Conservation (phyloP, 106 monocot genomes). For the Phalaenopsis equestris region DNA sequence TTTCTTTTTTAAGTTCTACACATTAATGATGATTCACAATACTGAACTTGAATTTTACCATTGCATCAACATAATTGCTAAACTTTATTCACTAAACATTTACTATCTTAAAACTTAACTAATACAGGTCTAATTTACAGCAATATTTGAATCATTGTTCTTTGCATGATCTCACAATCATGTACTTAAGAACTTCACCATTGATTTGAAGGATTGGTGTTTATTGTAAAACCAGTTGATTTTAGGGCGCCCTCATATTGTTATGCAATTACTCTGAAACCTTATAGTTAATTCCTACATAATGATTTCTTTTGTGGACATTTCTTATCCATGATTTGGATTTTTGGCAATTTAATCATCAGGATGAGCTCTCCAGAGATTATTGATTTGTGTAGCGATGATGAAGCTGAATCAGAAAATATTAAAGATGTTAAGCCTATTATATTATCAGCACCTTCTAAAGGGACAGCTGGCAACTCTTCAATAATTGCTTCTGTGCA, state of each 20-base stretch:
- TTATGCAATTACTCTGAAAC: not conserved
- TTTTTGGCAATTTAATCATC: not conserved
- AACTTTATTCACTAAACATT: not conserved
- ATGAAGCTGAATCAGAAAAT: constrained; percentile 25
- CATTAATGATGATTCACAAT: not conserved
- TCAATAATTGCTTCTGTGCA: constrained; percentile 6
- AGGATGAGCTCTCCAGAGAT: constrained; percentile 35
- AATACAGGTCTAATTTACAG: not conserved
- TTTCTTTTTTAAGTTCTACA: not conserved
- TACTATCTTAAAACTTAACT: not conserved
- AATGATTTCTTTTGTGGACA: not conserved
- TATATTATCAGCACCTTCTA: not conserved
- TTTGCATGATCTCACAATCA: not conserved
- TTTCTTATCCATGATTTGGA: constrained; percentile 2
- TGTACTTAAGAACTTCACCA: not conserved
- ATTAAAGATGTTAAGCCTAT: constrained; percentile 26
- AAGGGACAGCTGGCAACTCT: constrained; percentile 4
- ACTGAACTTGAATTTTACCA: not conserved
- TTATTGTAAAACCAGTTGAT: not conserved
- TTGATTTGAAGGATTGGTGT: not conserved
- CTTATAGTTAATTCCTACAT: not conserved
- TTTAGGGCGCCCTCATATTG: not conserved
- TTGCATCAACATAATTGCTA: not conserved
- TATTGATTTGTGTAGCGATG: constrained; percentile 48
- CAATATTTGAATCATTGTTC: constrained; percentile 5